Evolutionary conservation across 1,284 basidiomycete species (phyloP), one percentile per base, ranked within the genome.

Genomic region (Ustilago bromivora): DNA sequence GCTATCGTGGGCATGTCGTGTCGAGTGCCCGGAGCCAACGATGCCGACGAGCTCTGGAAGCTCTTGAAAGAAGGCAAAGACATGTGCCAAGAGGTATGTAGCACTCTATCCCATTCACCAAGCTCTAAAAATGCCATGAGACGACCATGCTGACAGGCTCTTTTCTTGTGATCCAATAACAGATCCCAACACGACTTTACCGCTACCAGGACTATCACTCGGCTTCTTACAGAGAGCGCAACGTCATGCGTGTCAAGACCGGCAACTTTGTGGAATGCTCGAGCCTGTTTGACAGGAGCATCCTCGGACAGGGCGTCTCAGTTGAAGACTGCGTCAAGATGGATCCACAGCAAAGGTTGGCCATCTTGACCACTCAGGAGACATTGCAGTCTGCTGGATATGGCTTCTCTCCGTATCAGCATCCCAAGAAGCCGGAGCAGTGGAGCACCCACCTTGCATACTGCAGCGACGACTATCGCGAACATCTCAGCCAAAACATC

Each of bases 1-100:
- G 78, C 78, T 19, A 67, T 80, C 49, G 56, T 80, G n/a, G 78
- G 78, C 13, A 72, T 80, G 75, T 70, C 68, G 31, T 80, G 78
- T 56, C 66, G 69, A 10, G 63, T 78, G 8, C 78, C 78, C 4
- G 78, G 78, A 9, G 78, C 76, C n/a, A 49, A 75, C 13, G 71
- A 71, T 49, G 59, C 72, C 1, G 75, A 80, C 4, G 71, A 71
- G 46, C 64, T 78, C 6, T 80, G 78, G 78, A 35, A 59, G 53
- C 61, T 73, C 32, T 69, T 80, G 4, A 53, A 73, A 46, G 60
- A 67, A 13, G 78, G 78, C 55, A 64, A 61, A 34, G 62, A 70
- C 53, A 74, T 65, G 62, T 75, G 71, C 38, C 40, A 69, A 63
- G 66, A 79, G 61, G 71, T 71, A 49, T 38, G 66, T 66, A 13